Percentiles rank a stretch among this genome's conserved stretches.
Evolutionary conservation across 129 eudicot species (phyloP).

Genomic region (Smallanthus sonchifolius): DNA sequence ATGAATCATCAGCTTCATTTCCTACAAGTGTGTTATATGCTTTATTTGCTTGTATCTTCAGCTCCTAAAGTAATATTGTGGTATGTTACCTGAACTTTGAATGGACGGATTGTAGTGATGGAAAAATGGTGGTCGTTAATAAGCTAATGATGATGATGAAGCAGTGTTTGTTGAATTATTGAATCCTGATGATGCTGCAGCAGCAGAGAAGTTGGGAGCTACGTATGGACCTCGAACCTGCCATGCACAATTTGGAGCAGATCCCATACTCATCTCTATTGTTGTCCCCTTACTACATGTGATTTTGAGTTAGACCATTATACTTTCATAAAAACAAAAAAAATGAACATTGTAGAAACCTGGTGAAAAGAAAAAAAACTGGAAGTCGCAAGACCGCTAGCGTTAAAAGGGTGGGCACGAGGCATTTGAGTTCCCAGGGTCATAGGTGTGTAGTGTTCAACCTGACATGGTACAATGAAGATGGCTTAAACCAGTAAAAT

Average conservation of each 20-base stretch:
- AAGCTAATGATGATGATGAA: conserved; percentile 43
- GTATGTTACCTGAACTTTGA: background rate
- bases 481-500: background rate
- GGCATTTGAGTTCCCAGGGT: conserved; percentile 26
- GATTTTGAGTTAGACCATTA: background rate
- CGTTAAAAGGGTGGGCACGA: conserved; percentile 27
- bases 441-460: conserved; percentile 26
- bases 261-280: conserved; percentile 42
- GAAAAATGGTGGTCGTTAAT: conserved; percentile 21
- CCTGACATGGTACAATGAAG: conserved; percentile 6
- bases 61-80: conserved; percentile 27
- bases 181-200: conserved; percentile 99
- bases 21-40: background rate
- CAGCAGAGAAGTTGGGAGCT: conserved; percentile 56
- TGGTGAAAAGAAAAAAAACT: conserved; percentile 34
- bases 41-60: conserved; percentile 22
- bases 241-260: conserved; percentile 40
- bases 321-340: background rate
- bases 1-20: conserved; percentile 5
- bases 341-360: conserved; percentile 33
- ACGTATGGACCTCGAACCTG: conserved; percentile 33
- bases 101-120: conserved; percentile 21
- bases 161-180: conserved; percentile 37
- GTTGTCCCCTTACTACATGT: conserved; percentile 47
- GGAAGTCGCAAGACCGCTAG: background rate